phyloP scores from a whole-genome alignment of 108 stramenopile genomes.

The Mediolabrus comicus region DNA sequence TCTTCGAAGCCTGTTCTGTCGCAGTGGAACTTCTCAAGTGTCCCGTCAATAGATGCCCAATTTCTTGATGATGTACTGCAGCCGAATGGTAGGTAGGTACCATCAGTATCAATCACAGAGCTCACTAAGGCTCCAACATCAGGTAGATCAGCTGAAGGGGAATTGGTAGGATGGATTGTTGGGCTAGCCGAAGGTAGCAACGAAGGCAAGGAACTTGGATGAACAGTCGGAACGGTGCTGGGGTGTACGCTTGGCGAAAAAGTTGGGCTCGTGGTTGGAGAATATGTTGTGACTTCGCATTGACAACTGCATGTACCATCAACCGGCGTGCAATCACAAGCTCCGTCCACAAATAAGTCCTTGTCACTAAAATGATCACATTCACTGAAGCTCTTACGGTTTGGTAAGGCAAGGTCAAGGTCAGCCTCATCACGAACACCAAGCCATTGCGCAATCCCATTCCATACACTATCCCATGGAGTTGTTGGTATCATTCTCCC shows the following conservation, averaged over 20 bases:
- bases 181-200: background rate
- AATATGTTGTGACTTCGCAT: background rate
- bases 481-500: constrained; percentile 60
- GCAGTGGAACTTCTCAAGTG: constrained; percentile 5
- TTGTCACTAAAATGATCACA: constrained; percentile 28
- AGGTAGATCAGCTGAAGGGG: background rate
- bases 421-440: constrained; percentile 27
- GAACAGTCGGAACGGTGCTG: background rate
- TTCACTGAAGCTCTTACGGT: constrained; percentile 33
- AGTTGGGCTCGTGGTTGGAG: background rate
- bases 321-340: constrained; percentile 6
- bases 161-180: background rate
- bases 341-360: constrained; percentile 25
- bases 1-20: background rate
- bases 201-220: background rate
- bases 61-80: background rate
- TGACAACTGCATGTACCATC: background rate
- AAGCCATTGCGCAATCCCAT: constrained; percentile 55
- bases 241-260: background rate
- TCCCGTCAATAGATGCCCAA: background rate
- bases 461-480: constrained; percentile 51
- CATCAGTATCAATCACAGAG: background rate
- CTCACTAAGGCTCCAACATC: background rate
- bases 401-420: constrained; percentile 38
- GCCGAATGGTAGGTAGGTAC: background rate